Conservation (phyloP, 768 basidiomycete genomes). For the Podaxis pistillaris region DNA sequence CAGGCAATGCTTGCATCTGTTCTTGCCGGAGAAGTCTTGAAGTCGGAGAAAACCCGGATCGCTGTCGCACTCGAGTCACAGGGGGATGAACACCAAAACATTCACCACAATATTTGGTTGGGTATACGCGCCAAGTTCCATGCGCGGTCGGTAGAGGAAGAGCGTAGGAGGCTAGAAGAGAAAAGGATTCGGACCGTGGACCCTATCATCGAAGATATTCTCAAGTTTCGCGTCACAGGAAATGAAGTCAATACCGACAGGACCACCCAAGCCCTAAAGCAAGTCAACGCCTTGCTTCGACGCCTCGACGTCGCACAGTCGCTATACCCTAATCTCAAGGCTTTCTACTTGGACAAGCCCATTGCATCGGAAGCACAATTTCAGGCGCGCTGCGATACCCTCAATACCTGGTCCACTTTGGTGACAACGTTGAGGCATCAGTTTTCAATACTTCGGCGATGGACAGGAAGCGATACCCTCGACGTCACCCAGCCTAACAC, state of each 20-base stretch:
- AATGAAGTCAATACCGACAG: conserved; percentile 31
- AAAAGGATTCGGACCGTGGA: conserved; percentile 80
- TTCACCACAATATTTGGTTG: conserved; percentile 79
- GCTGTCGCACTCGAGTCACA: conserved; percentile 73
- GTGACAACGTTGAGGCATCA: conserved; percentile 82
- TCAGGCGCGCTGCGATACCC: conserved; percentile 81
- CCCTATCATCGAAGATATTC: conserved; percentile 79
- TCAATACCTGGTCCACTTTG: conserved; percentile 92
- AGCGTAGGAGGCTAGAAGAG: conserved; percentile 79
- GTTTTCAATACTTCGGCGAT: conserved; percentile 76
- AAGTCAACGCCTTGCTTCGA: conserved; percentile 65
- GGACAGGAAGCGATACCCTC: conserved; percentile 92
- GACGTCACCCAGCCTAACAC: conserved; percentile 84
- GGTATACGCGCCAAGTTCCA: conserved; percentile 87
- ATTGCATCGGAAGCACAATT: conserved; percentile 64
- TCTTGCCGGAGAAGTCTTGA: conserved; percentile 89
- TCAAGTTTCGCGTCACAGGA: conserved; percentile 62
- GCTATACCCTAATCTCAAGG: conserved; percentile 82
- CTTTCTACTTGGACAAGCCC: conserved; percentile 77
- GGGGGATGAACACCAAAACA: conserved; percentile 65
- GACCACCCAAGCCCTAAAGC: conserved; percentile 49
- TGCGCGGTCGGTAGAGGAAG: conserved; percentile 77
- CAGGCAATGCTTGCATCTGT: conserved; percentile 94
- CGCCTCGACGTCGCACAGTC: conserved; percentile 82
- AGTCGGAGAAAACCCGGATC: conserved; percentile 92